These are phyloP conservation scores for Sclerotinia glacialis DNA, from an alignment of 2,329 filamentous ascomycete genomes.

Conservation along the genomic window DNA sequence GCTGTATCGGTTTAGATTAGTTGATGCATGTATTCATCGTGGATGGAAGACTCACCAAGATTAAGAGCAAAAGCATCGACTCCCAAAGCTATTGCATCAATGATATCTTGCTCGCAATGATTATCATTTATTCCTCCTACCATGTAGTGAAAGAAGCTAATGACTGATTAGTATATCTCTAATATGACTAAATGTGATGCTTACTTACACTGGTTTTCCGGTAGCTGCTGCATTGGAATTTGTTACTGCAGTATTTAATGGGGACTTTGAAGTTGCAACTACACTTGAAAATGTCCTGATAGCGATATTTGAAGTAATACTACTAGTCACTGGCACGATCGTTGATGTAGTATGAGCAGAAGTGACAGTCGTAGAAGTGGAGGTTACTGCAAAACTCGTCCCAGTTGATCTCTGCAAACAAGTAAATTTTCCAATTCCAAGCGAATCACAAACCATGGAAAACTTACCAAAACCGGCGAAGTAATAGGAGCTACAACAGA, in stretches of 20 bases:
- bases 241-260: not conserved
- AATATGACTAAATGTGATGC: not conserved
- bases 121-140: constrained; percentile 23
- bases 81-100: constrained; percentile 25
- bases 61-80: constrained; percentile 28
- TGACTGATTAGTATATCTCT: not conserved
- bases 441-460: not conserved
- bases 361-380: not conserved
- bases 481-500: constrained; percentile 12
- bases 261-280: constrained; percentile 2
- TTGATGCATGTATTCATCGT: not conserved
- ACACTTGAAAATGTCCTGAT: not conserved
- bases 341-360: not conserved
- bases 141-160: constrained; percentile 25
- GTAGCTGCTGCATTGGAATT: constrained; percentile 7
- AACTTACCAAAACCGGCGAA: constrained; percentile 22
- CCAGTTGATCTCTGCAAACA: constrained; percentile 18
- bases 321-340: not conserved
- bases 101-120: constrained; percentile 26
- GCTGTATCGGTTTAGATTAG: not conserved
- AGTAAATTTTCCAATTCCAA: not conserved
- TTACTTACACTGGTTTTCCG: constrained; percentile 24
- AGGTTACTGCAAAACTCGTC: not conserved
- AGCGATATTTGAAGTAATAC: not conserved
- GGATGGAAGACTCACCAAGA: constrained; percentile 4